Base-by-base conservation (phyloP, 2,329 filamentous ascomycete genomes). In the Diplocarpon mali region DNA sequence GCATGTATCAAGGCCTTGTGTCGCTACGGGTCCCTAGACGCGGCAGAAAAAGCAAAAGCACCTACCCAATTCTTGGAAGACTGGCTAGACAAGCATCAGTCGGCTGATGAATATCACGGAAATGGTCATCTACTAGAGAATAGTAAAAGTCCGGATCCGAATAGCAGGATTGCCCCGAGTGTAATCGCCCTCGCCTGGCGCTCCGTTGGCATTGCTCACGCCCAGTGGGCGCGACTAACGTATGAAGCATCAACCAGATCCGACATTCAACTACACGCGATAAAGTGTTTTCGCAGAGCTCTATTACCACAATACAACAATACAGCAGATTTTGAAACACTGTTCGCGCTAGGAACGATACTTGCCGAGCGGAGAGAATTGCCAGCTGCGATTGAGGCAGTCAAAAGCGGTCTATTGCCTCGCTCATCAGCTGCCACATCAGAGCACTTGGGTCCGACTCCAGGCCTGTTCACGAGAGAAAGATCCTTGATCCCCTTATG, bases 281-380 rank as follows among this genome's bases (percentile, higher is more conserved):
- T 92, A 31, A 73, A 78, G 51, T 82, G 79, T 49, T 72, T 96
- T 39, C 79, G 82, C 35, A 84, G 76, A 57, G 83, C 86, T 8
- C 65, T 93, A 14, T 75, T 78, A 1, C 75, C 80, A 3, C 78
- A 82, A 38, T 74, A 78, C 37, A 76, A 78, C 32, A 74, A 78
- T 35, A 69, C 77, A 16, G 72, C 78, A 40, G 85, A 89, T 55
- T 70, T 87, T 10, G 80, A 88, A 46, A 83, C 83, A 35, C 72
- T 89, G 5, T 95, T 90, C 60, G 80, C 85, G 1, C 71, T 96
- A 1, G 83, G 80, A 9, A 67, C 92, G n/a, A 68, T 95, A n/a
- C 72, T 95, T 29, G 88, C 90, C 0, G 89, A 98, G 66, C 83
- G 83, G 51, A 73, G 89, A 55, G 85, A 95, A 59, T 67, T 95